phyloP scores from a whole-genome alignment of 345 rosid species.

The Geranium brycei region DNA sequence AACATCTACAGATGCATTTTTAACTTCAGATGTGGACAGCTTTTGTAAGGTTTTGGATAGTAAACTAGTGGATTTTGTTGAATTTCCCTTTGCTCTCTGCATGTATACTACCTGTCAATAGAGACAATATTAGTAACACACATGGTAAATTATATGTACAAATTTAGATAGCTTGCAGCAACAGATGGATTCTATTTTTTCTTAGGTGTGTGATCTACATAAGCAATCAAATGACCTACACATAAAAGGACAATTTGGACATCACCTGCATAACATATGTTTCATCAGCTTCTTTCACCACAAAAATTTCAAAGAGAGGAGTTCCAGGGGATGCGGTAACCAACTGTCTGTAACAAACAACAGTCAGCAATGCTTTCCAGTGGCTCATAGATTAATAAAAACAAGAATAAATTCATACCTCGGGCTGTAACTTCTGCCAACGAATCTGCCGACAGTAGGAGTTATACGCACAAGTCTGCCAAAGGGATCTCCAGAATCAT shows the following conservation, averaged over 20 bases:
- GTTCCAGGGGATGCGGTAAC: slow-evolving; percentile 68
- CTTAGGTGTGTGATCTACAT: not conserved
- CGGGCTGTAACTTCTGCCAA: slow-evolving; percentile 78
- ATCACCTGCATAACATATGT: slow-evolving; percentile 70
- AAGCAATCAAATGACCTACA: slow-evolving; percentile 2
- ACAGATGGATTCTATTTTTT: not conserved
- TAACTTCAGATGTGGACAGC: slow-evolving; percentile 31
- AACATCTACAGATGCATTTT: slow-evolving; percentile 41
- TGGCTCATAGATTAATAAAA: slow-evolving; percentile 6
- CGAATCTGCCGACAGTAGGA: slow-evolving; percentile 78
- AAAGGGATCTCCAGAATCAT: slow-evolving; percentile 71
- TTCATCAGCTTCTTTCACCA: slow-evolving; percentile 57
- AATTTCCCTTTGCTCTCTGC: slow-evolving; percentile 47
- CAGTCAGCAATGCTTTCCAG: slow-evolving; percentile 10
- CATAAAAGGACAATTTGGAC: slow-evolving; percentile 7
- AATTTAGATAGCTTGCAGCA: not conserved
- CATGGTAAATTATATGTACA: not conserved
- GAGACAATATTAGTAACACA: slow-evolving; percentile 7
- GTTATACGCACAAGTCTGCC: slow-evolving; percentile 72
- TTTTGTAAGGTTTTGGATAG: slow-evolving; percentile 31
- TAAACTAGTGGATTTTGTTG: slow-evolving; percentile 25
- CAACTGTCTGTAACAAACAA: slow-evolving; percentile 60
- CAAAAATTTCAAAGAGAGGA: slow-evolving; percentile 87
- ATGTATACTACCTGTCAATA: slow-evolving; percentile 60
- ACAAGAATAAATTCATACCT: slow-evolving; percentile 34